These are phyloP conservation scores for Peziza echinospora DNA, from an alignment of 495 filamentous ascomycete species.

Conservation along the genomic window DNA sequence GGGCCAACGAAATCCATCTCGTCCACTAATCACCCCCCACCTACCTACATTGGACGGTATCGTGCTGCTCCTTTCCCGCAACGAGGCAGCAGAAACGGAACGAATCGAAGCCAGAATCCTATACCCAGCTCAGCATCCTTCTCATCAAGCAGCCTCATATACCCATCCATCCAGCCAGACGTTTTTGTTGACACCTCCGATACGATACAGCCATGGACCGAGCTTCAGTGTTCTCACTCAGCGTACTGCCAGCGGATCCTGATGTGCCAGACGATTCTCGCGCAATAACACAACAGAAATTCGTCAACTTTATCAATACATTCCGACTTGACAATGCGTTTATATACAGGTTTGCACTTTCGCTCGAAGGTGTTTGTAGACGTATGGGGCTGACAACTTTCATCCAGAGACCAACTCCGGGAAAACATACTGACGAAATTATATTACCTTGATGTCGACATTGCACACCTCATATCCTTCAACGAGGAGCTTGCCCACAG, in stretches of 20 bases:
- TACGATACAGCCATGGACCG: constrained; percentile 51
- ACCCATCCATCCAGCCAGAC: too few species aligned
- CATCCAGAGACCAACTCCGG: constrained; percentile 66
- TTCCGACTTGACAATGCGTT: constrained; percentile 92
- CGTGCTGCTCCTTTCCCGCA: too few species aligned
- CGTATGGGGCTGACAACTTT: constrained; percentile 6
- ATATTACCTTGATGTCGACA: constrained; percentile 92
- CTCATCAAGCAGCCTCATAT: too few species aligned
- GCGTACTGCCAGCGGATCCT: constrained; percentile 47
- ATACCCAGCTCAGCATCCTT: too few species aligned
- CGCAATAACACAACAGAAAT: constrained; percentile 35
- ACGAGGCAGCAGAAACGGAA: too few species aligned
- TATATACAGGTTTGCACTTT: constrained; percentile 58
- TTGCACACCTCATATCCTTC: constrained; percentile 87
- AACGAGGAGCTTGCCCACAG: constrained; percentile 90
- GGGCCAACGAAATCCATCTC: too few species aligned
- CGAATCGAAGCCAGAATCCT: too few species aligned
- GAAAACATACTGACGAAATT: constrained; percentile 90
- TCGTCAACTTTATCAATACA: constrained; percentile 73
- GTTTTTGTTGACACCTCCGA: too few species aligned
- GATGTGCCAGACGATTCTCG: constrained; percentile 32
- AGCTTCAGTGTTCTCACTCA: constrained; percentile 63
- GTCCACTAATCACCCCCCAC: too few species aligned
- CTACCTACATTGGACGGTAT: too few species aligned
- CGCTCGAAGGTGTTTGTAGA: too few species aligned